Percentiles rank a stretch among this genome's conserved stretches.
Evolutionary conservation across 306 rosid genomes (phyloP).

Genomic region (Cucurbita moschata): DNA sequence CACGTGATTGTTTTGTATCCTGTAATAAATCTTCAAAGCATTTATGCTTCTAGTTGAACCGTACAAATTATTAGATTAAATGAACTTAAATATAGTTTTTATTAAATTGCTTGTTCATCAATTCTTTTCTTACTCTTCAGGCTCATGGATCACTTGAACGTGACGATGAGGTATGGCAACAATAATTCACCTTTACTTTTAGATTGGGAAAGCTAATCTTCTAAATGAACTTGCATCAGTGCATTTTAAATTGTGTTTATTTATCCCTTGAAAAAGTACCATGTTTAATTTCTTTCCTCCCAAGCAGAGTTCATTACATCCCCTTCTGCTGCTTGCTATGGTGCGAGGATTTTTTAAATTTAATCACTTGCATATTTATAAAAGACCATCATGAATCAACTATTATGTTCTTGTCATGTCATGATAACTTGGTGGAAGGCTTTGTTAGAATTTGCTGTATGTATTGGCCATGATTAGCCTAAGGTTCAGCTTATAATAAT

Average conservation of each 20-base stretch:
- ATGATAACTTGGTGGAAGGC: neutral
- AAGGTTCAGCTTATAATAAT: neutral
- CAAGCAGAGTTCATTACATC: neutral
- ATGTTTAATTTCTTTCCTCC: neutral
- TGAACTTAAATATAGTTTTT: neutral
- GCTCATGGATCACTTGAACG: conserved; percentile 91
- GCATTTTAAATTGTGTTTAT: neutral
- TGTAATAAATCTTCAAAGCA: neutral
- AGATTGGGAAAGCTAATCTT: neutral
- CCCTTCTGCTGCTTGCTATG: neutral
- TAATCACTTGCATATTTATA: neutral
- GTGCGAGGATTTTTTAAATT: neutral
- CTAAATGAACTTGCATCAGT: neutral
- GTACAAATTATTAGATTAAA: neutral
- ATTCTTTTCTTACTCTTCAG: conserved; percentile 35
- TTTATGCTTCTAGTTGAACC: neutral
- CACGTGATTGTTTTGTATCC: neutral
- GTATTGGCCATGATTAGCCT: neutral
- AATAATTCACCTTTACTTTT: neutral
- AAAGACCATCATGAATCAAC: neutral
- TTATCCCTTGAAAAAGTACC: neutral
- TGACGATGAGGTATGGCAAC: conserved; percentile 70
- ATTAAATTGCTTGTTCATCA: neutral
- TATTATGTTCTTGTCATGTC: neutral
- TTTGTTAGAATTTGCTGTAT: neutral